Evolutionary conservation across 2,329 filamentous ascomycete genomes (phyloP).

Genomic region (Sphaerulina musiva): DNA sequence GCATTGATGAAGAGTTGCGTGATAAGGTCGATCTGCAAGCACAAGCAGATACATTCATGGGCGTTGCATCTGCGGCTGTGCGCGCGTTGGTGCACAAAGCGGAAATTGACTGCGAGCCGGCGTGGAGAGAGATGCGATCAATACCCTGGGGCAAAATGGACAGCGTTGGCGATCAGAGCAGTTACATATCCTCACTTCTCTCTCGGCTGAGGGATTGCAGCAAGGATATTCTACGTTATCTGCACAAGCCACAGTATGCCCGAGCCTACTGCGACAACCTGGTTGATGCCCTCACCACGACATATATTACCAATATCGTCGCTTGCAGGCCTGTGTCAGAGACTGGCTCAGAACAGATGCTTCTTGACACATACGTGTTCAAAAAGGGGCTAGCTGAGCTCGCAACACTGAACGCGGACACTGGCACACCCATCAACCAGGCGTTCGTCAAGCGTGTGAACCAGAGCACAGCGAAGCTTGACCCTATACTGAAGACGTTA

Average conservation of each 20-base stretch:
- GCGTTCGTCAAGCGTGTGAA: constrained; percentile 82
- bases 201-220: constrained; percentile 64
- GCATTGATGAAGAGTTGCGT: constrained; percentile 73
- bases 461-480: constrained; percentile 75
- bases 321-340: constrained; percentile 88
- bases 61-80: constrained; percentile 82
- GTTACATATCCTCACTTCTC: constrained; percentile 79
- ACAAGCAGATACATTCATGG: constrained; percentile 91
- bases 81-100: constrained; percentile 77
- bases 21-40: constrained; percentile 79
- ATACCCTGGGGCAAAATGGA: constrained; percentile 94
- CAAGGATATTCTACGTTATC: constrained; percentile 65
- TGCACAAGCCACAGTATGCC: constrained; percentile 89
- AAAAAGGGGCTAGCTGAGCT: constrained; percentile 72
- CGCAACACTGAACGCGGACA: constrained; percentile 53
- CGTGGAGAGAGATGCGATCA: constrained; percentile 96
- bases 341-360: constrained; percentile 94
- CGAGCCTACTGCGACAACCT: constrained; percentile 92
- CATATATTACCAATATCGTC: constrained; percentile 77
- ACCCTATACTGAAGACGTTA: constrained; percentile 89
- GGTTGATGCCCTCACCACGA: constrained; percentile 75
- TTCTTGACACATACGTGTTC: constrained; percentile 87
- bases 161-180: constrained; percentile 84
- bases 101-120: constrained; percentile 72
- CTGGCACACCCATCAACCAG: constrained; percentile 48